Evolutionary conservation across 2,329 filamentous ascomycete species (phyloP).

Genomic region (Colletotrichum tofieldiae): DNA sequence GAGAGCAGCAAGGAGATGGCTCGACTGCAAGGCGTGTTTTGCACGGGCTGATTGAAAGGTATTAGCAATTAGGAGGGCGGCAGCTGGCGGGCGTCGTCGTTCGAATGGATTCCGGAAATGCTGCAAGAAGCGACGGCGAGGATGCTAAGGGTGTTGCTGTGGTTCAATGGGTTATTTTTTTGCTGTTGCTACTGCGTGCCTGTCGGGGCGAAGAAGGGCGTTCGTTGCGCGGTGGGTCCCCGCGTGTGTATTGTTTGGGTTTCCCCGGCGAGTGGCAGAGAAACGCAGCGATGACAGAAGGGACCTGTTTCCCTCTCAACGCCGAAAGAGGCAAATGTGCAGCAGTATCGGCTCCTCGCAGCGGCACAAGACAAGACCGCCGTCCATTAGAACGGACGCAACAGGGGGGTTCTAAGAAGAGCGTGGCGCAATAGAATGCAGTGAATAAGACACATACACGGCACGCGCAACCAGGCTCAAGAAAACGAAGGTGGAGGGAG

Average conservation of each 20-base stretch:
- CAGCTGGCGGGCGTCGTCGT: neutral
- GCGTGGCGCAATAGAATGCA: slow-evolving; percentile 7
- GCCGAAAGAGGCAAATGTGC: neutral
- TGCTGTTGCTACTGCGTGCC: slow-evolving; percentile 25
- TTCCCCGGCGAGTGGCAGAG: slow-evolving; percentile 16
- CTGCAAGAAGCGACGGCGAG: slow-evolving; percentile 28
- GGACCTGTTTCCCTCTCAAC: neutral
- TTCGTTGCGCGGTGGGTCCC: slow-evolving; percentile 38
- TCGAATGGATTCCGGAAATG: slow-evolving; percentile 31
- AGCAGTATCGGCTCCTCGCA: slow-evolving; percentile 29
- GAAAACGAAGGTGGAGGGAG: slow-evolving; percentile 1
- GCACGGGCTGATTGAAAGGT: slow-evolving; percentile 10
- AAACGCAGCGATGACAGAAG: neutral
- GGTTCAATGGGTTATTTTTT: slow-evolving; percentile 18
- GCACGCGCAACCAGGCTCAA: slow-evolving; percentile 1
- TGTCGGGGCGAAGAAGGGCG: slow-evolving; percentile 31
- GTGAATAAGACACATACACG: neutral
- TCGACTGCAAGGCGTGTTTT: slow-evolving; percentile 17
- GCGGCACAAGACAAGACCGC: slow-evolving; percentile 10
- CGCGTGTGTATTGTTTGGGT: slow-evolving; percentile 35
- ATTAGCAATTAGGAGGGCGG: slow-evolving; percentile 38
- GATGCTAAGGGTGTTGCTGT: slow-evolving; percentile 13
- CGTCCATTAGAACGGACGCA: slow-evolving; percentile 19
- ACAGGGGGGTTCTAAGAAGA: neutral
- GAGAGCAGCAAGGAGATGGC: slow-evolving; percentile 7